Conservation (phyloP, 148 eudicot species). For the Polygonum maritimum region DNA sequence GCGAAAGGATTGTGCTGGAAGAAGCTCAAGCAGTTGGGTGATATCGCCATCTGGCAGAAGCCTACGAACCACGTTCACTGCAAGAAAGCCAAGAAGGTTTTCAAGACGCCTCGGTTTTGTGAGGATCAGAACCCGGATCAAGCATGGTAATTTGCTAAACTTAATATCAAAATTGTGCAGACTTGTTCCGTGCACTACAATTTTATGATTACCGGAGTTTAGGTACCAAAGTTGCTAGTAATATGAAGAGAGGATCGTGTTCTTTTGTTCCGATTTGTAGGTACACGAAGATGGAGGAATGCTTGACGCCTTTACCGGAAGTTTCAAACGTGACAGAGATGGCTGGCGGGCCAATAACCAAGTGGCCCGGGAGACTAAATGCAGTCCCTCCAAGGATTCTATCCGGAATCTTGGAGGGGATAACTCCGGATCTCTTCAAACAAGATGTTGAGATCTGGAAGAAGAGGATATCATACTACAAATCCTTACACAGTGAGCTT, state of each 20-base stretch:
- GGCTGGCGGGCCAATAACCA: slow-evolving; percentile 56
- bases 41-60: slow-evolving; percentile 44
- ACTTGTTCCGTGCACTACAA: too few relatives aligned
- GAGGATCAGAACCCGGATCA: slow-evolving; percentile 38
- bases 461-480: slow-evolving; percentile 46
- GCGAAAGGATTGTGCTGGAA: slow-evolving; percentile 51
- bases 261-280: slow-evolving; percentile 18
- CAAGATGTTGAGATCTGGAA: slow-evolving; percentile 54
- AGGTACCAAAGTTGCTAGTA: too few relatives aligned
- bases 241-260: too few relatives aligned
- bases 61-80: slow-evolving; percentile 37
- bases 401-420: slow-evolving; percentile 42
- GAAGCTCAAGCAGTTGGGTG: slow-evolving; percentile 38
- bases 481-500: slow-evolving; percentile 36
- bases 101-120: slow-evolving; percentile 56
- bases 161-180: too few relatives aligned
- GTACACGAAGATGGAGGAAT: slow-evolving; percentile 67
- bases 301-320: slow-evolving; percentile 68
- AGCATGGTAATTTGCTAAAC: slow-evolving; percentile 42
- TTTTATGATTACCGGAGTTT: too few relatives aligned
- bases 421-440: slow-evolving; percentile 36
- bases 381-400: slow-evolving; percentile 58
- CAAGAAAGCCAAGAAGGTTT: slow-evolving; percentile 17
- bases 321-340: slow-evolving; percentile 46
- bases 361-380: slow-evolving; percentile 71